Evolutionary conservation across 352 stramenopile genomes (phyloP), one percentile per base, ranked within the genome.

Genomic region (Globisporangium iwayamae): DNA sequence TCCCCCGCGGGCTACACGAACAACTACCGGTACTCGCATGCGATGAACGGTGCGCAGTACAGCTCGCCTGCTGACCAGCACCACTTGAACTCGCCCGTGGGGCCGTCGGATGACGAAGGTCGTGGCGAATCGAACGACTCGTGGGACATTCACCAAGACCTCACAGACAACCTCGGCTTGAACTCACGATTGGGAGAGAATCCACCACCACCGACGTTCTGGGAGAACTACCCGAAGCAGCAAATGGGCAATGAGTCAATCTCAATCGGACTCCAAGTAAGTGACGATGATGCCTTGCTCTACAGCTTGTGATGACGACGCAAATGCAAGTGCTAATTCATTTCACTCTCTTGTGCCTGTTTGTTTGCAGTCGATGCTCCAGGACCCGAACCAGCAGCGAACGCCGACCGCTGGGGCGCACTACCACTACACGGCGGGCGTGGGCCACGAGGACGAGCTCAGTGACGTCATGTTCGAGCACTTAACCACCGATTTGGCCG

Each of bases 401-500:
- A 69, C 47, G 39, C 48, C 38, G 25, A 39, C 47, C 18, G 22
- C 38, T 8, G 53, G 25, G 2, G 32, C 39, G 9, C 69, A 65
- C 52, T 30, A 55, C 32, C 22, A 54, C 11, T 11, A 70, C 13
- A 71, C 67, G 28, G 48, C 41, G 13, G 64, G 66, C 34, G 48
- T 43, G 13, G 64, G 66, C 28, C 61, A 65, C 8, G 73, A 78
- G 47, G 72, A 80, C 41, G 75, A 83, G 56, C 72, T 79, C 56
- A 69, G 78, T 39, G 75, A 80, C 18, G 70, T 70, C 13, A 80
- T 83, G 65, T 78, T 83, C 32, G 72, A 79, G 48, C 72, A 68
- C 32, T 46, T 83, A n/a, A 70, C 75, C 38, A 74, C 70, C 4
- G 75, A 83, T 50, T 53, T 83, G 22, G 75, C 67, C 13, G 69